Evolutionary conservation across 441 rosid species (phyloP).

Genomic region (Oxalis stricta): DNA sequence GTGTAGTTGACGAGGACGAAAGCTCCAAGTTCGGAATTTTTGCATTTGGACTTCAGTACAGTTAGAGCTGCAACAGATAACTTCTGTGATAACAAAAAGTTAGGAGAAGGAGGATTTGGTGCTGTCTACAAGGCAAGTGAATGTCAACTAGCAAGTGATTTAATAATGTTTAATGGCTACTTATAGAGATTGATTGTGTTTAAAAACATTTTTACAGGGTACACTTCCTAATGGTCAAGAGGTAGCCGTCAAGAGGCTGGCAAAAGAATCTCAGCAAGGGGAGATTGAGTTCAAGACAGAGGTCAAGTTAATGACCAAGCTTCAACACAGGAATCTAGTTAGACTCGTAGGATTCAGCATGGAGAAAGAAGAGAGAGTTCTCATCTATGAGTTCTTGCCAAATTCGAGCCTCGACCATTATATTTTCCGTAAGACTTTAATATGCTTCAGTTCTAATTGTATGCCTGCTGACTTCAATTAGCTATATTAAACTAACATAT

Average conservation of each 20-base stretch:
- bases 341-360: conserved; percentile 34
- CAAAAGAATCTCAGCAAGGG: conserved; percentile 24
- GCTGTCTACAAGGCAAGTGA: conserved; percentile 18
- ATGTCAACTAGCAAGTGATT: neutral
- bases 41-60: conserved; percentile 16
- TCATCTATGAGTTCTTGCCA: conserved; percentile 31
- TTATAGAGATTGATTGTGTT: neutral
- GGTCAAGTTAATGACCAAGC: conserved; percentile 29
- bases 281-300: conserved; percentile 38
- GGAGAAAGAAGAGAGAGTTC: conserved; percentile 29
- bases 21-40: too few relatives aligned
- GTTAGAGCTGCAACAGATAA: conserved; percentile 24
- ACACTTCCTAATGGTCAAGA: conserved; percentile 20
- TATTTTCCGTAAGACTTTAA: conserved; percentile 19
- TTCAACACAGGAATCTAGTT: conserved; percentile 42
- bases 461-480: too few relatives aligned
- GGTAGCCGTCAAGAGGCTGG: conserved; percentile 39
- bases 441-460: neutral
- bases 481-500: too few relatives aligned
- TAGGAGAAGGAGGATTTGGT: conserved; percentile 40
- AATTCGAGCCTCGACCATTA: conserved; percentile 33
- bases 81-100: conserved; percentile 26
- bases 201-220: conserved; percentile 30
- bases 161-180: too few relatives aligned
- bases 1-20: too few relatives aligned